Conservation (phyloP, 352 stramenopile species). For the Elongisporangium undulatum region DNA sequence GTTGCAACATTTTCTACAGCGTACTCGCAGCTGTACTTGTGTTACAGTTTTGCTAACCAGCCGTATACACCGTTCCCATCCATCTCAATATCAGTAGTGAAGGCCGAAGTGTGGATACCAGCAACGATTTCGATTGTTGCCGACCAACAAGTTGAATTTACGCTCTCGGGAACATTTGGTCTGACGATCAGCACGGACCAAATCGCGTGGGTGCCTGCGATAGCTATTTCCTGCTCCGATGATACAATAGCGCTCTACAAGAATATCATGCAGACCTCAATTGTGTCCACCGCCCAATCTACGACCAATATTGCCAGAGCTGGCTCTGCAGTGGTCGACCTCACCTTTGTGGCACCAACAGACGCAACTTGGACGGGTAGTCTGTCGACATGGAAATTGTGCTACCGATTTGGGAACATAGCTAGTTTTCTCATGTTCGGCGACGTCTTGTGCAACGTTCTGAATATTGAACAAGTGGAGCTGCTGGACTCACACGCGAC, state of each 20-base stretch:
- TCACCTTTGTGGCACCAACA: constrained; percentile 31
- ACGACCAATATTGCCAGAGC: constrained; percentile 24
- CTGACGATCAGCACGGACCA: constrained; percentile 50
- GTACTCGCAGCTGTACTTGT: constrained; percentile 38
- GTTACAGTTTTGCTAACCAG: constrained; percentile 62
- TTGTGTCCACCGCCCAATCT: constrained; percentile 23
- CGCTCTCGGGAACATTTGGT: constrained; percentile 51
- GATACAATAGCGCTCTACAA: constrained; percentile 23
- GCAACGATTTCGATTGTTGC: constrained; percentile 45
- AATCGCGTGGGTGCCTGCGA: constrained; percentile 55
- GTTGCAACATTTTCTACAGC: constrained; percentile 18
- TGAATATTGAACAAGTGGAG: constrained; percentile 41
- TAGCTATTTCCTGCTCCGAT: constrained; percentile 29
- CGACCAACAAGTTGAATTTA: constrained; percentile 27
- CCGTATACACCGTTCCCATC: constrained; percentile 44
- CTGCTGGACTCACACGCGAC: constrained; percentile 27
- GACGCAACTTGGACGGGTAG: constrained; percentile 6
- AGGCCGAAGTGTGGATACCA: constrained; percentile 51
- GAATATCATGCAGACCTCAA: constrained; percentile 32
- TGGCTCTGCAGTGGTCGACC: constrained; percentile 25
- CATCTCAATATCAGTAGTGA: constrained; percentile 27
- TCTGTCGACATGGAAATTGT: constrained; percentile 62
- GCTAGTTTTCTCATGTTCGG: constrained; percentile 52
- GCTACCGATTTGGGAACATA: constrained; percentile 61
- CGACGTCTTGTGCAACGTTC: constrained; percentile 47